Conservation (phyloP, 176 grass and related monocot genomes). For the Thalia dealbata region DNA sequence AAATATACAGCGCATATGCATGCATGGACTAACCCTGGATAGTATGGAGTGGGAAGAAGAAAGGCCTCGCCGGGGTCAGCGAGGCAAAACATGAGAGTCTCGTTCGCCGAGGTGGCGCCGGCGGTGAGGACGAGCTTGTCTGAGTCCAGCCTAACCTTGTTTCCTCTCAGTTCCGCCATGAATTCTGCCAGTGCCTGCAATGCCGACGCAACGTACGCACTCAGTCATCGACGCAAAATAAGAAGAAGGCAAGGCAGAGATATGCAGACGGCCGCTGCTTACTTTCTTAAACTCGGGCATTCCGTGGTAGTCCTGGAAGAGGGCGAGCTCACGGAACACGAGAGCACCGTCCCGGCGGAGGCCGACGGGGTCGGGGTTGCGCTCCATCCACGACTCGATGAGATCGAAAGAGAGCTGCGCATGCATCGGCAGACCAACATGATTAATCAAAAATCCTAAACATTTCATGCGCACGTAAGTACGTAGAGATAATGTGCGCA, state of each 20-base stretch:
- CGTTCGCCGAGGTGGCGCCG: conserved; percentile 13
- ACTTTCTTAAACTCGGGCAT: conserved; percentile 11
- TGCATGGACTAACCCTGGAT: conserved; percentile 4
- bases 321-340: conserved; percentile 10
- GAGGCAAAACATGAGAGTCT: conserved; percentile 13
- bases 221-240: neutral
- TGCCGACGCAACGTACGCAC: no score
- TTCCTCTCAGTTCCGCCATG: conserved; percentile 10
- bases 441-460: no score
- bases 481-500: no score
- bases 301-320: conserved; percentile 13
- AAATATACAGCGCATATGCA: neutral
- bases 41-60: conserved; percentile 16
- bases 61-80: conserved; percentile 9
- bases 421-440: neutral
- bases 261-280: neutral
- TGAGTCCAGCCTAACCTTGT: conserved; percentile 5
- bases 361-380: neutral
- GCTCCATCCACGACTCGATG: conserved; percentile 12
- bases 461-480: no score
- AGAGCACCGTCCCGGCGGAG: neutral
- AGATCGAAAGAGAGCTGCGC: conserved; percentile 19
- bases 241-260: no score
- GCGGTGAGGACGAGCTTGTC: conserved; percentile 15
- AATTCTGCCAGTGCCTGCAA: conserved; percentile 4